These are phyloP conservation scores for Cryomyces minteri DNA, from an alignment of 495 filamentous ascomycete species.

Conservation along the genomic window DNA sequence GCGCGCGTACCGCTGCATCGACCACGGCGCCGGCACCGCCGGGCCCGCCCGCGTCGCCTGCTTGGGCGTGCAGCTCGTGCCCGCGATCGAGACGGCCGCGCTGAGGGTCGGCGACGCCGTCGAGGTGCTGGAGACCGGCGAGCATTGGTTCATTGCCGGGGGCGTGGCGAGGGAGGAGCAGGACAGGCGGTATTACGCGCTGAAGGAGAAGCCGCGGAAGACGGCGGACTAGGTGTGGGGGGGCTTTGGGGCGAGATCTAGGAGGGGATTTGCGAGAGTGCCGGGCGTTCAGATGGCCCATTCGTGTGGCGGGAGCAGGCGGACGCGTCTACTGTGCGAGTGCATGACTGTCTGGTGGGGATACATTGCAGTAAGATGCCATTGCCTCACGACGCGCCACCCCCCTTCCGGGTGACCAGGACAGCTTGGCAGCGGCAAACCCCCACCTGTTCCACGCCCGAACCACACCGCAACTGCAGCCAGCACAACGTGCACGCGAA, in stretches of 20 bases:
- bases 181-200: too few relatives aligned
- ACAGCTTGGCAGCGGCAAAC: too few relatives aligned
- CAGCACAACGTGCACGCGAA: too few relatives aligned
- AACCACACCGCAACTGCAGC: too few relatives aligned
- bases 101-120: constrained; percentile 43
- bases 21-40: constrained; percentile 46
- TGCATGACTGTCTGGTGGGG: too few relatives aligned
- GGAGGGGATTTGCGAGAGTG: constrained; percentile 6
- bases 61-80: constrained; percentile 70
- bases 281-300: constrained; percentile 8
- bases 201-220: too few relatives aligned
- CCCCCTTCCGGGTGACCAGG: constrained; percentile 3
- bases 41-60: too few relatives aligned
- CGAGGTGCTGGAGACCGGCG: constrained; percentile 37
- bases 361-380: too few relatives aligned
- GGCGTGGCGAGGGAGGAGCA: too few relatives aligned
- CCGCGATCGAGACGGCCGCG: constrained; percentile 27
- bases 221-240: constrained; percentile 1
- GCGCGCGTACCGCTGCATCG: constrained; percentile 49
- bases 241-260: constrained; percentile 30
- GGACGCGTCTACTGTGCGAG: too few relatives aligned
- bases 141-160: constrained; percentile 21
- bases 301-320: too few relatives aligned
- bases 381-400: constrained; percentile 10
- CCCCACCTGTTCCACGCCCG: too few relatives aligned